These are phyloP conservation scores for Mallotus nudiflorus DNA, from an alignment of 345 rosid species.

Conservation along the genomic window DNA sequence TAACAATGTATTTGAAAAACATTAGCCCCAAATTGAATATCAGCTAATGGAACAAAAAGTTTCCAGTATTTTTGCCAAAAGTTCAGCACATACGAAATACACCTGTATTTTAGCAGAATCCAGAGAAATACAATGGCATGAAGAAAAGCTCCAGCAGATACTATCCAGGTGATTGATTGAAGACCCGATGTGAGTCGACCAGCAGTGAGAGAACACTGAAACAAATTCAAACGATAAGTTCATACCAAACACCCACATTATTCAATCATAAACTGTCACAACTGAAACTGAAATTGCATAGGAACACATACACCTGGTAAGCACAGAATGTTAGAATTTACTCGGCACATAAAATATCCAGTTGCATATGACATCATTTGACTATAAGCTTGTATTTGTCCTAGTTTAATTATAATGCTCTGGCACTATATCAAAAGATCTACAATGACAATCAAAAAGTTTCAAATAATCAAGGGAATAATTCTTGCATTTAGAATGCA, in stretches of 20 bases:
- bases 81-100: neutral
- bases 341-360: neutral
- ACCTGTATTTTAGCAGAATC: constrained; percentile 77
- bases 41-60: no score
- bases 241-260: constrained; percentile 2
- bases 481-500: neutral
- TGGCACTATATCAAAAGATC: neutral
- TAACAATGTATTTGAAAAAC: constrained; percentile 9
- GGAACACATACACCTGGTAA: neutral
- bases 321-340: constrained; percentile 5
- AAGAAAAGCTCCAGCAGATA: constrained; percentile 54
- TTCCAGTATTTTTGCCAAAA: neutral
- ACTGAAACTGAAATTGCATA: neutral
- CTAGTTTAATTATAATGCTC: neutral
- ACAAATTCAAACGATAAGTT: constrained; percentile 23
- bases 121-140: constrained; percentile 75
- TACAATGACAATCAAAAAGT: neutral
- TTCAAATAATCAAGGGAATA: neutral
- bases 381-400: no score
- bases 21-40: neutral
- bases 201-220: constrained; percentile 74
- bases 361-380: neutral
- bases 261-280: neutral
- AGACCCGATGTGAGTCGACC: constrained; percentile 68
- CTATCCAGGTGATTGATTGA: constrained; percentile 54